Percentiles rank a stretch among this genome's conserved stretches.
Conservation (phyloP, 139 green algal species). For the Choricystis sp. region DNA sequence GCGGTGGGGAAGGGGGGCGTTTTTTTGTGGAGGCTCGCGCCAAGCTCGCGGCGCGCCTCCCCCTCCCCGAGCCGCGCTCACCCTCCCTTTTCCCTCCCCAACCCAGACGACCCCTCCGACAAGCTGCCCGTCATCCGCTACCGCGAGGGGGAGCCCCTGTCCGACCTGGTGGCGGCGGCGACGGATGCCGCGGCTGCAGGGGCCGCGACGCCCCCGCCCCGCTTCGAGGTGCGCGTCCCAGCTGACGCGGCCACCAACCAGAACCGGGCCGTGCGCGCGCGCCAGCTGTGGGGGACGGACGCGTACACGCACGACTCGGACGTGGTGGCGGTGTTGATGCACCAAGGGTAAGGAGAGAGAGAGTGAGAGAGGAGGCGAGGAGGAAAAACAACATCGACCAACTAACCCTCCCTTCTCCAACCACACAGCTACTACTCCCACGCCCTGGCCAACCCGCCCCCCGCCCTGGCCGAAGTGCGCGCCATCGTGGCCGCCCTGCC, state of each 20-base stretch:
- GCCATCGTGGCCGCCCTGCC: conserved; percentile 42
- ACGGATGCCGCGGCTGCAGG: neutral
- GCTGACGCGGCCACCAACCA: conserved; percentile 35
- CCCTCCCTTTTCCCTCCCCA: neutral
- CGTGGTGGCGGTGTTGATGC: conserved; percentile 86
- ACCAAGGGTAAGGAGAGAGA: no score
- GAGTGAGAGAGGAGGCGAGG: no score
- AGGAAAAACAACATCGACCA: no score
- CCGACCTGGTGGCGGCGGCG: conserved; percentile 6
- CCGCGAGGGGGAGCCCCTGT: conserved; percentile 23
- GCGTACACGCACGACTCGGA: conserved; percentile 88
- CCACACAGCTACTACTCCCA: conserved; percentile 62
- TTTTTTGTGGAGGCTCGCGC: neutral
- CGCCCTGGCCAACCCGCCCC: conserved; percentile 8
- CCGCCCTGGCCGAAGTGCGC: conserved; percentile 39
- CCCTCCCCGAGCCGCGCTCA: neutral
- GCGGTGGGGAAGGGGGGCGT: no score
- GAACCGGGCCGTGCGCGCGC: conserved; percentile 63
- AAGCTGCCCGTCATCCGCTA: conserved; percentile 20
- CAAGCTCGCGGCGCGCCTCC: neutral
- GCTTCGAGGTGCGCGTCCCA: conserved; percentile 35
- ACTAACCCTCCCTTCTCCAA: no score
- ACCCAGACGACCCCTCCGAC: neutral
- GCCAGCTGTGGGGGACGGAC: conserved; percentile 86
- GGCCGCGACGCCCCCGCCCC: neutral